These are phyloP conservation scores for Cryptococcus hybrid DNA, from an alignment of 1,284 basidiomycete genomes.

Conservation along the genomic window DNA sequence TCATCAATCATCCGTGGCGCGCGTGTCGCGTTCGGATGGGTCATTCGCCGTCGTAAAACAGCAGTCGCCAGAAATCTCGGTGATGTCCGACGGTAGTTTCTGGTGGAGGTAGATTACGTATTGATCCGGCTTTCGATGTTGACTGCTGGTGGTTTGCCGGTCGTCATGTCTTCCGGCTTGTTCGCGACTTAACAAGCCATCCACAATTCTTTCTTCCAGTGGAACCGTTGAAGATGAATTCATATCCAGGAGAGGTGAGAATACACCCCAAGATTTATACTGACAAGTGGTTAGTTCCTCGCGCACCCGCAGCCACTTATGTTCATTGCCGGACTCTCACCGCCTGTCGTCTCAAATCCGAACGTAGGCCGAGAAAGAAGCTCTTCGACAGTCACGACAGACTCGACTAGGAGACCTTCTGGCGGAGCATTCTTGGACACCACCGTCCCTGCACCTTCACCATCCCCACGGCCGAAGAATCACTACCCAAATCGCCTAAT, in stretches of 20 bases:
- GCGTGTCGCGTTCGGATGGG: too few species aligned
- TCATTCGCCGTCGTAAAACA: too few species aligned
- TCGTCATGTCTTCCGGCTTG: too few species aligned
- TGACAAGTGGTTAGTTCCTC: slow-evolving; percentile 53
- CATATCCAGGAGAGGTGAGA: neutral
- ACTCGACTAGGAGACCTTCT: slow-evolving; percentile 3
- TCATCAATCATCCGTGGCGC: too few species aligned
- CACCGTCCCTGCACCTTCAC: neutral
- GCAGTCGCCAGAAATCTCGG: too few species aligned
- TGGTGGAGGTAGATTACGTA: too few species aligned
- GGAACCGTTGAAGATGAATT: neutral
- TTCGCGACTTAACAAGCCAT: too few species aligned
- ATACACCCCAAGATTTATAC: neutral
- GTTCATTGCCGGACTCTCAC: slow-evolving; percentile 83
- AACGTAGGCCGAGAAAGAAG: slow-evolving; percentile 10
- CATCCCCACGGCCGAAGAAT: neutral
- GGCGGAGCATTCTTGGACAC: slow-evolving; percentile 9
- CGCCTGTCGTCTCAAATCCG: slow-evolving; percentile 15
- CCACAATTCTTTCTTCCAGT: too few species aligned
- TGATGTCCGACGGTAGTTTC: too few species aligned
- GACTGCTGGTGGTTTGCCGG: too few species aligned
- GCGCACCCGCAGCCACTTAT: slow-evolving; percentile 83
- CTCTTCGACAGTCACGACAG: slow-evolving; percentile 12
- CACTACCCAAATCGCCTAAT: neutral
- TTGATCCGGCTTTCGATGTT: too few species aligned